Evolutionary conservation across 2,329 filamentous ascomycete genomes (phyloP).

Genomic region (Penicillium olsonii): DNA sequence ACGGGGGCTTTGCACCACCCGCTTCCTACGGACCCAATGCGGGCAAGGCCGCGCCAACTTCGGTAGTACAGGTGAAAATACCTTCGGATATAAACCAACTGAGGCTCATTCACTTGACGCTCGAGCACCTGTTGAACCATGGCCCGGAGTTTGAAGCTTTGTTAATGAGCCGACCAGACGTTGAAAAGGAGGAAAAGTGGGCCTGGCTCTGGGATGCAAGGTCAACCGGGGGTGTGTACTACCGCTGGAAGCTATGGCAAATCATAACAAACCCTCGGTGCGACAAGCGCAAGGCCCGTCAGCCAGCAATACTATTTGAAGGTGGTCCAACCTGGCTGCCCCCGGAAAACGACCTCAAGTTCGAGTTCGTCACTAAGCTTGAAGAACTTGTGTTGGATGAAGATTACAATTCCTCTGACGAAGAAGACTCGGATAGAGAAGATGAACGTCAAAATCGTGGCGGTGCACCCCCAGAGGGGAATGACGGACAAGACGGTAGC

Average conservation of each 20-base stretch:
- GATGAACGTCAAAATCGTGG: slow-evolving; percentile 46
- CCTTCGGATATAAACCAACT: slow-evolving; percentile 78
- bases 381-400: slow-evolving; percentile 80
- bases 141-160: slow-evolving; percentile 88
- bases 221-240: slow-evolving; percentile 80
- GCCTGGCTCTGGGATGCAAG: slow-evolving; percentile 90
- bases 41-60: slow-evolving; percentile 53
- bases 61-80: slow-evolving; percentile 70
- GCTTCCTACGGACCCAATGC: slow-evolving; percentile 62
- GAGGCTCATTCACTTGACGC: slow-evolving; percentile 81
- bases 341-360: slow-evolving; percentile 71
- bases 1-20: slow-evolving; percentile 74
- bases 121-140: slow-evolving; percentile 76
- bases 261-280: slow-evolving; percentile 67
- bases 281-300: slow-evolving; percentile 50
- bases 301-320: slow-evolving; percentile 67
- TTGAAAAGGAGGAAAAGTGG: slow-evolving; percentile 86
- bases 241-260: slow-evolving; percentile 89
- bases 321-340: slow-evolving; percentile 74
- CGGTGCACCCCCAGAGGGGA: slow-evolving; percentile 45
- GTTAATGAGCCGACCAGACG: slow-evolving; percentile 80
- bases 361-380: slow-evolving; percentile 75
- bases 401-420: slow-evolving; percentile 84
- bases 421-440: slow-evolving; percentile 64
- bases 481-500: slow-evolving; percentile 44